Conservation (phyloP, 2,329 filamentous ascomycete species). For the Fusarium sambucinum region DNA sequence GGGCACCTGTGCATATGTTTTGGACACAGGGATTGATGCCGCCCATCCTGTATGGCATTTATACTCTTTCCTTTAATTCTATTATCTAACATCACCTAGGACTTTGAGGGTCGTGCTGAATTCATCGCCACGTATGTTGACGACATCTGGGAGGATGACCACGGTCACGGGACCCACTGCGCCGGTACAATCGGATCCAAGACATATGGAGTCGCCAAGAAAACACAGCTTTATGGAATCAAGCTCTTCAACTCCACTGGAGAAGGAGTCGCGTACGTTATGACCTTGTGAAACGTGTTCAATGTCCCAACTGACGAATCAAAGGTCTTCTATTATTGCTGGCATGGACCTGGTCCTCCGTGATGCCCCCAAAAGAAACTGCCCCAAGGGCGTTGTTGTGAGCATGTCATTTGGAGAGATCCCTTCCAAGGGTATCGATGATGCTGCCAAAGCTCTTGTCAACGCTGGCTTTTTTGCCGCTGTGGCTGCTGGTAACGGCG, state of each 20-base stretch:
- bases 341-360: slow-evolving; percentile 5
- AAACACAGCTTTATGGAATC: slow-evolving; percentile 7
- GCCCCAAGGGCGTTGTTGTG: slow-evolving; percentile 1
- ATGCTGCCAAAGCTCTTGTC: slow-evolving; percentile 1
- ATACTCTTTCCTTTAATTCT: accelerated
- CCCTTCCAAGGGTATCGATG: not conserved
- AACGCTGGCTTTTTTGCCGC: slow-evolving; percentile 3
- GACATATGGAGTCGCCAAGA: slow-evolving; percentile 7
- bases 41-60: not conserved
- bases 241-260: slow-evolving; percentile 12
- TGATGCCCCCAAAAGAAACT: slow-evolving; percentile 2
- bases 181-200: slow-evolving; percentile 12
- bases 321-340: slow-evolving; percentile 9
- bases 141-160: slow-evolving; percentile 6
- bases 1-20: slow-evolving; percentile 18
- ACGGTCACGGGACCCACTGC: slow-evolving; percentile 5
- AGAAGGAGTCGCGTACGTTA: slow-evolving; percentile 5
- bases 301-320: not conserved
- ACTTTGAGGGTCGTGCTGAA: slow-evolving; percentile 18
- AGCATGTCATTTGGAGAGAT: slow-evolving; percentile 5
- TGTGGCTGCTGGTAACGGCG: slow-evolving; percentile 3
- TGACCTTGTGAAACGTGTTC: accelerated
- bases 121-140: slow-evolving; percentile 12
- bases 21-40: slow-evolving; percentile 11
- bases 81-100: not conserved